These are phyloP conservation scores for Alternaria sp. DNA, from an alignment of 2,329 filamentous ascomycete genomes.

Conservation along the genomic window DNA sequence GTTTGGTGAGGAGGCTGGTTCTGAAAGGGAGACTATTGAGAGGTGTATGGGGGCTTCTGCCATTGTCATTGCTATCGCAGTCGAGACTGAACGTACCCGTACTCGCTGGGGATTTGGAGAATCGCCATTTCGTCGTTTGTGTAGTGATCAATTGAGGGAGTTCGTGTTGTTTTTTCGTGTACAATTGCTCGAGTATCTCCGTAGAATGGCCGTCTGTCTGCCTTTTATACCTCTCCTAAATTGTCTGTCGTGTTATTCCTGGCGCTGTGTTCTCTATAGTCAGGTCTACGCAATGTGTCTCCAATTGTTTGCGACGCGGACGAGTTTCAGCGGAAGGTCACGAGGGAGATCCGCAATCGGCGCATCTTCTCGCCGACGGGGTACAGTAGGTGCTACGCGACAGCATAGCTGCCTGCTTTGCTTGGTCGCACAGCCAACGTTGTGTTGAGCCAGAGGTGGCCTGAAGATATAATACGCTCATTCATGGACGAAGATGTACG, in stretches of 20 bases:
- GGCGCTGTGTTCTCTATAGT: not conserved
- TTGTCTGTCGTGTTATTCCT: not conserved
- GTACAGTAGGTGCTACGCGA: not conserved
- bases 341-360: constrained; percentile 14
- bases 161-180: constrained; percentile 1
- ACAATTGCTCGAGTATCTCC: not conserved
- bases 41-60: not conserved
- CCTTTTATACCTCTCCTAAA: not conserved
- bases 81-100: constrained; percentile 38
- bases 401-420: not conserved
- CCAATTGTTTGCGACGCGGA: constrained; percentile 23
- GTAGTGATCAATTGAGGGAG: constrained; percentile 1
- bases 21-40: not conserved
- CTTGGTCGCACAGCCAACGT: not conserved
- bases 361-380: constrained; percentile 24
- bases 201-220: not conserved
- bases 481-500: constrained; percentile 1
- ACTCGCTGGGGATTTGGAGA: constrained; percentile 38
- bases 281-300: not conserved
- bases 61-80: not conserved
- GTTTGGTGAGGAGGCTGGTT: not conserved
- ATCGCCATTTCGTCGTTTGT: constrained; percentile 25
- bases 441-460: not conserved
- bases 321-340: constrained; percentile 34
- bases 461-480: not conserved